Conservation (phyloP, 495 filamentous ascomycete genomes). For the Tuber borchii region DNA sequence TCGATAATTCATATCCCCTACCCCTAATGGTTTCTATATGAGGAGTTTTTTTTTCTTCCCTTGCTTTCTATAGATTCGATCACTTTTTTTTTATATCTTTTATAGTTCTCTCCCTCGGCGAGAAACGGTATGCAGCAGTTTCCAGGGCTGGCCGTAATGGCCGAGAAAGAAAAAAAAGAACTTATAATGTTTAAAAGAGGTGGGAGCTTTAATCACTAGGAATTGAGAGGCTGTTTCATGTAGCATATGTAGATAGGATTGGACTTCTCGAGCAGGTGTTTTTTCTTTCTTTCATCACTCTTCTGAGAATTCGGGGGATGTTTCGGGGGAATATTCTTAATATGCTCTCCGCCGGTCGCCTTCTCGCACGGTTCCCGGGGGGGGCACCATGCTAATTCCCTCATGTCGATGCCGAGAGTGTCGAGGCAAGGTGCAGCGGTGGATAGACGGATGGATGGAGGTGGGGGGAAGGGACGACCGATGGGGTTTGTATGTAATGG, state of each 20-base stretch:
- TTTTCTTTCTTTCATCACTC: not conserved
- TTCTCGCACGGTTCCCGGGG: not conserved
- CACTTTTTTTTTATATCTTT: constrained; percentile 1
- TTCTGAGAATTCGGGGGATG: not conserved
- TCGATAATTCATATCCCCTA: constrained; percentile 20
- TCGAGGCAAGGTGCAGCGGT: not conserved
- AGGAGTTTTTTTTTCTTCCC: constrained; percentile 18
- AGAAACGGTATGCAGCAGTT: not conserved
- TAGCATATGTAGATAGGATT: not conserved
- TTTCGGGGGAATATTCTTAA: not conserved
- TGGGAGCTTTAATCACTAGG: not conserved
- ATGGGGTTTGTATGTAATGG: not conserved
- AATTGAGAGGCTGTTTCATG: not conserved
- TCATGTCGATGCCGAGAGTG: not conserved
- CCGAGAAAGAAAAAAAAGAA: not conserved
- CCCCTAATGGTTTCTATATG: constrained; percentile 15
- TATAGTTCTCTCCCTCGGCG: not conserved
- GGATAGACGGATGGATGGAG: not conserved
- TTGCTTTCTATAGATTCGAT: constrained; percentile 16
- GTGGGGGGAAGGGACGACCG: not conserved
- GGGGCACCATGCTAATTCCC: not conserved
- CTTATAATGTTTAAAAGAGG: not conserved
- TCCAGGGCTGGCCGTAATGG: not conserved
- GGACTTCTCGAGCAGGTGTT: not conserved
- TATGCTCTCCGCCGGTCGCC: not conserved